These are phyloP conservation scores for Coccomyxa sp. DNA, from an alignment of 139 green algal species.

Conservation along the genomic window DNA sequence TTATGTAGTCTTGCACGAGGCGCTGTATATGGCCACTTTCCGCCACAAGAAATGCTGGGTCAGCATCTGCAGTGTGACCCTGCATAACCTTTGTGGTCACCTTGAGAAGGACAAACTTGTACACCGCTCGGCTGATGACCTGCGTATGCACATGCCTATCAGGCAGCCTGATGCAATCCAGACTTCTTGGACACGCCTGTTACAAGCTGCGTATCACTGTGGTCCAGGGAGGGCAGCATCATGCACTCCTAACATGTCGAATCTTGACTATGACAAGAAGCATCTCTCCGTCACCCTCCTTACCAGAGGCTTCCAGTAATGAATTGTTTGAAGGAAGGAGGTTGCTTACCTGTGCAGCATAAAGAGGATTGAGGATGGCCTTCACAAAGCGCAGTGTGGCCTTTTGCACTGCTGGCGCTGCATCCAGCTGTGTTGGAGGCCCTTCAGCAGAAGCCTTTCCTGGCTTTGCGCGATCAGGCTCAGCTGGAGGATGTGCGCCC, in stretches of 20 bases:
- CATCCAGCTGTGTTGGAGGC: too few relatives aligned
- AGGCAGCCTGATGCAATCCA: too few relatives aligned
- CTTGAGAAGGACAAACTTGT: not conserved
- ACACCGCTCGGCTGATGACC: not conserved
- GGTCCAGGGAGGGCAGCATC: too few relatives aligned
- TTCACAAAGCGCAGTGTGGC: not conserved
- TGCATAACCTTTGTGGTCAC: not conserved
- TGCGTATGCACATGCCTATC: too few relatives aligned
- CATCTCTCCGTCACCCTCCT: not conserved
- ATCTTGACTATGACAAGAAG: too few relatives aligned
- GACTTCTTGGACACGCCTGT: not conserved
- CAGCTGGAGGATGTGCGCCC: too few relatives aligned
- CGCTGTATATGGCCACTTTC: not conserved
- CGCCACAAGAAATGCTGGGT: not conserved
- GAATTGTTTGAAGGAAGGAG: not conserved
- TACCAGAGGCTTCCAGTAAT: not conserved
- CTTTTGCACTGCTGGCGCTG: not conserved
- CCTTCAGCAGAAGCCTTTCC: too few relatives aligned
- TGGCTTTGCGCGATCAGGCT: too few relatives aligned
- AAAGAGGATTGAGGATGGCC: not conserved
- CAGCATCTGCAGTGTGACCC: not conserved
- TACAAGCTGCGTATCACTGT: too few relatives aligned
- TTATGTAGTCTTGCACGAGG: not conserved
- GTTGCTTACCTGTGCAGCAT: not conserved
- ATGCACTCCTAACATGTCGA: too few relatives aligned